phyloP scores from a whole-genome alignment of 805 yeast species.

The Candida broadrunensis region DNA sequence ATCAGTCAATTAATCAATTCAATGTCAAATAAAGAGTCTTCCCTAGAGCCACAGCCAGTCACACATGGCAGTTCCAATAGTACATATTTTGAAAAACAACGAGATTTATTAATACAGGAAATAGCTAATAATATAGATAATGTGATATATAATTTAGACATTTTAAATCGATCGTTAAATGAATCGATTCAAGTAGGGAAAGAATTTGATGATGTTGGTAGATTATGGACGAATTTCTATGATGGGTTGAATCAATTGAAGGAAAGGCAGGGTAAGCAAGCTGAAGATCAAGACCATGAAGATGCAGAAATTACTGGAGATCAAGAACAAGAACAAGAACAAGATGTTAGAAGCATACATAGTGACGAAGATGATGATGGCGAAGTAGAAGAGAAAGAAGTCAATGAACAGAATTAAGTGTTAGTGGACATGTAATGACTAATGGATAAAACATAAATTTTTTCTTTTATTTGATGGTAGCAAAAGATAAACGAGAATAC shows the following conservation, averaged over 20 bases:
- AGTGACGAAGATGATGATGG: not conserved
- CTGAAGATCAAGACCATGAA: not conserved
- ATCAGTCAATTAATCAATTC: too few relatives aligned
- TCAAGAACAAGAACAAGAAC: not conserved
- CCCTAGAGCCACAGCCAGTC: not conserved
- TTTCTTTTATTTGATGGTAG: too few relatives aligned
- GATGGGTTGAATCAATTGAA: conserved; percentile 40
- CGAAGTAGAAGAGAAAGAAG: not conserved
- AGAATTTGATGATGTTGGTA: conserved; percentile 68
- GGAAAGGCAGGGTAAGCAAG: conserved; percentile 3
- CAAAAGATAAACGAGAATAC: too few relatives aligned
- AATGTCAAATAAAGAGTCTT: conserved; percentile 1
- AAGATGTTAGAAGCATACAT: not conserved
- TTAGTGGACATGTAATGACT: too few relatives aligned
- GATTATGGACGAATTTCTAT: conserved; percentile 69
- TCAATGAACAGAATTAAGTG: too few relatives aligned
- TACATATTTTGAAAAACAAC: conserved; percentile 53
- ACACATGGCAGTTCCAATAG: not conserved
- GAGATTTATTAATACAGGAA: conserved; percentile 57
- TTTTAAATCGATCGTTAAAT: conserved; percentile 64
- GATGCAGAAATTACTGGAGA: not conserved
- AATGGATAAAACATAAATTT: too few relatives aligned
- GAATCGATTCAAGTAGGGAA: conserved; percentile 70
- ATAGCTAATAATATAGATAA: conserved; percentile 59
- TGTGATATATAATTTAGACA: conserved; percentile 60